Conservation (phyloP, 371 early-diverging fungal species). For the Saksenaea oblongispora region DNA sequence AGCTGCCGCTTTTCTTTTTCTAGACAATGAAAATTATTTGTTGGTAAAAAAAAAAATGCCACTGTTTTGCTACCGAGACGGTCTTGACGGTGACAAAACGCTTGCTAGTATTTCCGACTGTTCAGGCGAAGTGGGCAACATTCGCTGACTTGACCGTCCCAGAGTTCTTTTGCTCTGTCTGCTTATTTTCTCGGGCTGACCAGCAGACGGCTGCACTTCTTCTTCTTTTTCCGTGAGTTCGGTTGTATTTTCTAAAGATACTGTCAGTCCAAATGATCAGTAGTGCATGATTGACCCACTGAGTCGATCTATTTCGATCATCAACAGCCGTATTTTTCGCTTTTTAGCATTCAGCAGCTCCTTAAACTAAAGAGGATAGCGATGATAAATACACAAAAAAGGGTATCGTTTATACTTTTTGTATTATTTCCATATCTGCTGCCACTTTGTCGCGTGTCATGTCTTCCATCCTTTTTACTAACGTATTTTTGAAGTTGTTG, state of each 20-base stretch:
- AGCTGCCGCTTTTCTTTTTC: neutral
- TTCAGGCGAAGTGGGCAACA: neutral
- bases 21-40: neutral
- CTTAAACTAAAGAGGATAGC: neutral
- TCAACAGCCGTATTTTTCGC: constrained; percentile 6
- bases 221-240: neutral
- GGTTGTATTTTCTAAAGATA: neutral
- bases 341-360: constrained; percentile 16
- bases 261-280: neutral
- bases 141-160: neutral
- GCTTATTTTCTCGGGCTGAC: neutral
- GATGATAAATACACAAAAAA: neutral
- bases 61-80: neutral
- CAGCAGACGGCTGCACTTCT: neutral
- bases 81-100: neutral
- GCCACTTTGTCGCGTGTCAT: constrained; percentile 11
- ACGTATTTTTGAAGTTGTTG: neutral
- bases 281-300: neutral
- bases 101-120: neutral
- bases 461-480: constrained; percentile 10
- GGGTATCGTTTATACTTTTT: constrained; percentile 1
- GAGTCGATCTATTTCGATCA: constrained; percentile 5
- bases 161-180: neutral
- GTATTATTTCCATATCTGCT: constrained; percentile 9
- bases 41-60: neutral